Evolutionary conservation across 164 flowering plant species (phyloP), one percentile per base, ranked within the genome.

Genomic region (Vitis rotundifolia): DNA sequence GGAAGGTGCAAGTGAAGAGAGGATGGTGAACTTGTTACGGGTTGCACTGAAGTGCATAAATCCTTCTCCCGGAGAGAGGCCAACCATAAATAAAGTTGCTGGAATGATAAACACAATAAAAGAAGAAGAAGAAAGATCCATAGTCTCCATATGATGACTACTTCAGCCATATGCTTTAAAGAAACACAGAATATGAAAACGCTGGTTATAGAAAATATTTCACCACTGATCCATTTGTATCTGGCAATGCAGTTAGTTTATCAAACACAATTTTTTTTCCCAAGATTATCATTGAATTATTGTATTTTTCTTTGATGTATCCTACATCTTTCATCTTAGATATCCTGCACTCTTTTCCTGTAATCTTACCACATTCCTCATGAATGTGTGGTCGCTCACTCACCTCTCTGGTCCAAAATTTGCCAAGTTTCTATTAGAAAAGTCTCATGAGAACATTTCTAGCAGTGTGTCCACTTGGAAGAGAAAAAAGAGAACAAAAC

Each of bases 91-190:
- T 47, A 79, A 86, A 61, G 85, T 87, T 67, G 84, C 88, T 49
- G 9, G 3, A 0, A 83, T 84, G 84, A 71, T 88, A 61, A 80
- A 67, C 58, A 19, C 64, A 28, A 67, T 90, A 5, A 83, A 70
- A 66, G 91, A 88, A 50, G 91, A 86, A 64, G 92, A 90, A n/a
- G 90, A 85, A 57, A 81, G 83, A 61, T 90, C 90, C 57, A 70
- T 76, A 8, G 67, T 61, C 28, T 75, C 69, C 44, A 3, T 69
- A 22, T 66, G 61, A 65, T 28, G 26, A 19, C 11, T 31, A 54
- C 49, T 66, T 9, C 37, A 55, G 60, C 22, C 37, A 59, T 16
- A 54, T 54, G 28, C 48, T 19, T 66, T 53, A 11, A 37, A 66
- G 47, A 26, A 66, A n/a, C 60, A 7, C 0, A 22, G 10, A 10